Base-by-base conservation (phyloP, 106 monocot species). In the Dendrobium huoshanense region DNA sequence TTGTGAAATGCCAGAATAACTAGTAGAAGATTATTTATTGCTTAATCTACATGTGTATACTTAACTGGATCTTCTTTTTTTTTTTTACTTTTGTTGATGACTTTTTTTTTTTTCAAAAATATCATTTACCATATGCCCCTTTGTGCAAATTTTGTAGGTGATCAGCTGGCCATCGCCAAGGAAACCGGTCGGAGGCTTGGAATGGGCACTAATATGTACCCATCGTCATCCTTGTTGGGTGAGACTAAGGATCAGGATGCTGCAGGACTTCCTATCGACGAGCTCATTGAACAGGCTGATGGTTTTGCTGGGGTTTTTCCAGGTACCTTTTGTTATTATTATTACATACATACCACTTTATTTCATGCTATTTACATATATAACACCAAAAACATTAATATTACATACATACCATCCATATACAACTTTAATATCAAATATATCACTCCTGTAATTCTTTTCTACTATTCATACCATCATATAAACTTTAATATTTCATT, bases 131-230 rank as follows among this genome's bases (percentile, higher is more conserved):
- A 24, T 51, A 13, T 3, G 13, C 51, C 9, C 51, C 0, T 51
- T 51, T 51, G 51, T 51, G 51, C 51, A 51, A 51, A 74, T 42
- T 76, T 25, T 49, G 11, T 15, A 76, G 76, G 76, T 51, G 76
- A 76, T 76, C 76, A 76, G 76, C 27, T 76, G 11, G 76, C 76
- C 4, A 76, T 76, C 2, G 76, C 76, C 9, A 76, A 76, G 76
- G 76, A 76, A 27, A 76, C 76, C 0, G 76, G 76, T 0, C 47
- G 76, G 15, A 76, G 76, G 76, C 49, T 76, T 27, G 76, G 76
- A 47, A 76, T 76, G 76, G 76, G 76, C 48, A 76, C 76, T 9
- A 76, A 76, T 49, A 76, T 76, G 76, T 76, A 76, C 25, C 76
- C 76, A 48, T 76, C 76, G 51, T 76, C 76, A 47, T 76, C 49